Percentiles rank a stretch among this genome's conserved stretches.
These are phyloP conservation scores for Croton setiger DNA, from an alignment of 441 rosid species.

Conservation along the genomic window DNA sequence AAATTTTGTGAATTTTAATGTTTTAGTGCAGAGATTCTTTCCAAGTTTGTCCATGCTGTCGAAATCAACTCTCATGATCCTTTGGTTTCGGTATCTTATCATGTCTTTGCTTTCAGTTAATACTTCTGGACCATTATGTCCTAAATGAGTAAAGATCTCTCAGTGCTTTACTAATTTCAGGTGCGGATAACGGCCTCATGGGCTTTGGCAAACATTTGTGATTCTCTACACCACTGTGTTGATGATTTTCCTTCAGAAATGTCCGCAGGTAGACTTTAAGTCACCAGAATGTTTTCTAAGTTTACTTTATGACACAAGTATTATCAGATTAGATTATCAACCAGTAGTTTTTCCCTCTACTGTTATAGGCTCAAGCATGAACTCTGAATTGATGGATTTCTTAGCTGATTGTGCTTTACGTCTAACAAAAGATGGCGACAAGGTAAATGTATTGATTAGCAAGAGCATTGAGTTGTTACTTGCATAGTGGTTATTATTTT, in stretches of 20 bases:
- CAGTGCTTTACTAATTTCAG: conserved; percentile 35
- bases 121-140: conserved; percentile 18
- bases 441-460: conserved; percentile 47
- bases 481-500: background rate
- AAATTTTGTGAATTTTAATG: conserved; percentile 36
- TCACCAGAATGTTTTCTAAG: conserved; percentile 9
- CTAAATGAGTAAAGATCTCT: conserved; percentile 20
- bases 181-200: conserved; percentile 91
- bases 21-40: conserved; percentile 74
- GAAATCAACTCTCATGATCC: conserved; percentile 68
- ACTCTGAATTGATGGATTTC: conserved; percentile 33
- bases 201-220: conserved; percentile 94
- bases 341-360: conserved; percentile 10
- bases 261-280: conserved; percentile 33
- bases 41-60: conserved; percentile 67
- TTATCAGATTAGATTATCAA: conserved; percentile 19
- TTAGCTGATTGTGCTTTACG: conserved; percentile 74
- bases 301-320: conserved; percentile 11
- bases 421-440: conserved; percentile 83
- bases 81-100: conserved; percentile 54
- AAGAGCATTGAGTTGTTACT: background rate
- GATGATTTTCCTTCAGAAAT: conserved; percentile 39
- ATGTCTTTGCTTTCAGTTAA: conserved; percentile 9
- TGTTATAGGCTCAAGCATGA: conserved; percentile 37
- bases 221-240: conserved; percentile 57